Percentiles rank a stretch among this genome's conserved stretches.
phyloP scores from a whole-genome alignment of 805 yeast species.

The Millerago galiae region DNA sequence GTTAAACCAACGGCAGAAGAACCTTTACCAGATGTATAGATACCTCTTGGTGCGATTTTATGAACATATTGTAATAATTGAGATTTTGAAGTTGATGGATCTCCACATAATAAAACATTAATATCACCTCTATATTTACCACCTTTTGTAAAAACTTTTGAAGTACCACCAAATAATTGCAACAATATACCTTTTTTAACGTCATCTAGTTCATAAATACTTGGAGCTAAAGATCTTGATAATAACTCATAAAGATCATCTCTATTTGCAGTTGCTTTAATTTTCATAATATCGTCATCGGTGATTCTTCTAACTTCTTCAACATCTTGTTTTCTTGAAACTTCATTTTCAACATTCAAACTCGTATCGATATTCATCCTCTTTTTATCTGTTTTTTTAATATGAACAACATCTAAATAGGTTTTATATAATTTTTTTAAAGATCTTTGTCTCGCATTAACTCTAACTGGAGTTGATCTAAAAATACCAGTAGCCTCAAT shows the following conservation, averaged over 20 bases:
- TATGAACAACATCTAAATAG: slow-evolving; percentile 88
- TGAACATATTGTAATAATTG: slow-evolving; percentile 93
- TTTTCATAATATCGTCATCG: slow-evolving; percentile 60
- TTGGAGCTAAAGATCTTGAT: slow-evolving; percentile 93
- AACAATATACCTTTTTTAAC: slow-evolving; percentile 91
- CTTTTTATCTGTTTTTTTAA: slow-evolving; percentile 76
- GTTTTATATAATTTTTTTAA: slow-evolving; percentile 84
- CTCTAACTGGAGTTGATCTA: slow-evolving; percentile 86
- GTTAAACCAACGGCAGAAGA: slow-evolving; percentile 99
- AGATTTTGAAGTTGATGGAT: slow-evolving; percentile 96
- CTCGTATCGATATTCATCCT: slow-evolving; percentile 77
- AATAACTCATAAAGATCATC: slow-evolving; percentile 79
- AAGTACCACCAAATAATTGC: slow-evolving; percentile 94
- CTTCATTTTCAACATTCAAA: slow-evolving; percentile 42
- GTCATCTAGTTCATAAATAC: slow-evolving; percentile 92
- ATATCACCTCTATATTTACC: slow-evolving; percentile 96
- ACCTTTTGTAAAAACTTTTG: slow-evolving; percentile 81
- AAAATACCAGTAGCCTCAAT: slow-evolving; percentile 94
- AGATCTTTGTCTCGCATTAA: slow-evolving; percentile 78
- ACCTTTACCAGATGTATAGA: slow-evolving; percentile 97
- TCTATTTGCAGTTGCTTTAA: slow-evolving; percentile 56
- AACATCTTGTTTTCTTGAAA: slow-evolving; percentile 57
- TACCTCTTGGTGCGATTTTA: slow-evolving; percentile 96
- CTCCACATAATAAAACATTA: slow-evolving; percentile 89
- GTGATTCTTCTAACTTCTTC: slow-evolving; percentile 69